Conservation (phyloP, 331 rosid species). For the Telfairia occidentalis region DNA sequence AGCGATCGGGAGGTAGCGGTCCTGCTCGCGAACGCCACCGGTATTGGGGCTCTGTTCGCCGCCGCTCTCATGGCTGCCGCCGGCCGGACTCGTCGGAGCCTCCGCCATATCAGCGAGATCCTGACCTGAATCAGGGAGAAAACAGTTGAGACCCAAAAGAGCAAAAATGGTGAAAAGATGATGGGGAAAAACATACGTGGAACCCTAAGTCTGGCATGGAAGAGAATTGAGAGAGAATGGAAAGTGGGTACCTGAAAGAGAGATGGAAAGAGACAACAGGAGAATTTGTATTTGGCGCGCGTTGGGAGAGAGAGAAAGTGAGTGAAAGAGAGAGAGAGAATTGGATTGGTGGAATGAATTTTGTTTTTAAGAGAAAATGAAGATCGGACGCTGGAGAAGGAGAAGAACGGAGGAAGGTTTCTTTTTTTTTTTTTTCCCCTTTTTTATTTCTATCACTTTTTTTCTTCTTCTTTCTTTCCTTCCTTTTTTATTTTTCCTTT, state of each 20-base stretch:
- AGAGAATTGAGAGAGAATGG: neutral
- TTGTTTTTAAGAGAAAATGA: neutral
- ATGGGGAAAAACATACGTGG: neutral
- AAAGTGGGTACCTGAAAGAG: neutral
- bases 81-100: conserved; percentile 55
- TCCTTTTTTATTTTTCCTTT: no score
- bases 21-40: conserved; percentile 58
- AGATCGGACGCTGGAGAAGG: conserved; percentile 16
- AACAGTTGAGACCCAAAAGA: neutral
- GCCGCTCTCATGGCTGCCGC: conserved; percentile 69
- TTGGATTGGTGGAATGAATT: neutral
- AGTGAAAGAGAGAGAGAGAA: neutral
- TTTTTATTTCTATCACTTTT: no score
- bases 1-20: conserved; percentile 74
- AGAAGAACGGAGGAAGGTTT: neutral
- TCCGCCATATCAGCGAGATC: conserved; percentile 42
- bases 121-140: neutral
- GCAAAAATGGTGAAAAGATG: neutral
- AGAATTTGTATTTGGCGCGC: conserved; percentile 20
- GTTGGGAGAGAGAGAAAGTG: neutral
- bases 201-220: conserved; percentile 3
- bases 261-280: neutral
- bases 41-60: conserved; percentile 77
- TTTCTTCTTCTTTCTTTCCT: no score
- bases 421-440: neutral